A percentile compares a stretch with the other conserved stretches of the same genome.
Evolutionary conservation across 2,329 filamentous ascomycete genomes (phyloP).

Genomic region (Aspergillus sp.): DNA sequence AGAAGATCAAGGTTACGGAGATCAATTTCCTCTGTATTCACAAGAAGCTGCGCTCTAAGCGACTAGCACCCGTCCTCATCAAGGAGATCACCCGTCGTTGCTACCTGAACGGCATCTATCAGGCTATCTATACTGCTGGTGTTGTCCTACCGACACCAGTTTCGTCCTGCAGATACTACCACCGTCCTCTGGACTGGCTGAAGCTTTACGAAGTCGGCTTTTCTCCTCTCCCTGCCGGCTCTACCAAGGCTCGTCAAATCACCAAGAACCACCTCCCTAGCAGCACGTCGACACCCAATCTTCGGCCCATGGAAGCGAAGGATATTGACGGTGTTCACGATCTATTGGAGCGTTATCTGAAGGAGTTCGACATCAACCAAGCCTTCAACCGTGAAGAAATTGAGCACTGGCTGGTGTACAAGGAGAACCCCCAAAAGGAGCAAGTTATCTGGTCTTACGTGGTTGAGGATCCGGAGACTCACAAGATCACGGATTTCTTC

Average conservation of each 20-base stretch:
- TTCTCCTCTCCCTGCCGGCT: constrained; percentile 78
- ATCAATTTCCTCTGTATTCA: constrained; percentile 99
- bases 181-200: constrained; percentile 90
- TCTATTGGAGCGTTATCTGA: constrained; percentile 74
- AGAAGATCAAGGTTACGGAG: constrained; percentile 75
- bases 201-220: constrained; percentile 96
- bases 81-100: constrained; percentile 95
- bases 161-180: constrained; percentile 92
- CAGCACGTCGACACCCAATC: constrained; percentile 67
- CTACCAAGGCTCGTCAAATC: constrained; percentile 82
- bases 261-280: constrained; percentile 82
- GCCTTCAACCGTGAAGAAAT: constrained; percentile 78
- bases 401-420: constrained; percentile 81
- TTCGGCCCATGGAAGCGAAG: constrained; percentile 75
- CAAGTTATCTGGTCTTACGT: constrained; percentile 94
- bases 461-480: constrained; percentile 68
- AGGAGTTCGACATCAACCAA: constrained; percentile 79
- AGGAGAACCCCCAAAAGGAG: constrained; percentile 63
- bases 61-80: constrained; percentile 89
- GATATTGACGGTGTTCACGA: constrained; percentile 75
- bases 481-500: constrained; percentile 92
- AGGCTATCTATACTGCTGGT: constrained; percentile 94
- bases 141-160: constrained; percentile 88
- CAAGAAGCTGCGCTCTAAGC: constrained; percentile 93
- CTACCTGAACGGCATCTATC: constrained; percentile 82